Evolutionary conservation across 2,329 filamentous ascomycete genomes (phyloP).

Genomic region (Dissoconium aciculare): DNA sequence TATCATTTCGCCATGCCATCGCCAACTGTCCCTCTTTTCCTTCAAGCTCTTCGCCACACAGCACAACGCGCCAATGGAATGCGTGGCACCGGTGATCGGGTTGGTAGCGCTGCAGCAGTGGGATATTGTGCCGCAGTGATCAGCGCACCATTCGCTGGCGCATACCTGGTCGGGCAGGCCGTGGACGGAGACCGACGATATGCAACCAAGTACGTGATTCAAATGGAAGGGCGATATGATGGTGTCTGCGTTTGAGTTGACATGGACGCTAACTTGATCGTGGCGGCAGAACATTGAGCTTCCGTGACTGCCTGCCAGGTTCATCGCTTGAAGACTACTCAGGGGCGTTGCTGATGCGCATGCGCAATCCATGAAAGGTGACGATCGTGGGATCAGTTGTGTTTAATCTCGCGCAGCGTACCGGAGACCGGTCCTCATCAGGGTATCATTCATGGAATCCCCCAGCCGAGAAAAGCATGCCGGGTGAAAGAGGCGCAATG

Average conservation of each 20-base stretch:
- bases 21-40: slow-evolving; percentile 10
- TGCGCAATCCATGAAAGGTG: too few species aligned
- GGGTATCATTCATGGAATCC: too few species aligned
- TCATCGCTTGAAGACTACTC: slow-evolving; percentile 23
- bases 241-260: neutral
- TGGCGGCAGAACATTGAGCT: slow-evolving; percentile 22
- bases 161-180: slow-evolving; percentile 20
- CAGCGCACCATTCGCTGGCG: slow-evolving; percentile 22
- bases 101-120: slow-evolving; percentile 17
- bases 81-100: slow-evolving; percentile 13
- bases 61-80: slow-evolving; percentile 13
- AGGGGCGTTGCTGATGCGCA: too few species aligned
- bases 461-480: too few species aligned
- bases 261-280: slow-evolving; percentile 3
- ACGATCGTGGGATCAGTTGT: too few species aligned
- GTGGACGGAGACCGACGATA: slow-evolving; percentile 20
- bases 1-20: too few species aligned
- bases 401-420: too few species aligned
- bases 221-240: neutral
- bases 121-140: slow-evolving; percentile 24
- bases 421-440: too few species aligned
- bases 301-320: slow-evolving; percentile 23
- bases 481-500: too few species aligned
- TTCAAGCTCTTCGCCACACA: slow-evolving; percentile 17
- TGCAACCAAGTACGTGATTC: slow-evolving; percentile 18